Evolutionary conservation across 2,329 filamentous ascomycete species (phyloP), one percentile per base, ranked within the genome.

Genomic region (Leptosphaerulina australis): DNA sequence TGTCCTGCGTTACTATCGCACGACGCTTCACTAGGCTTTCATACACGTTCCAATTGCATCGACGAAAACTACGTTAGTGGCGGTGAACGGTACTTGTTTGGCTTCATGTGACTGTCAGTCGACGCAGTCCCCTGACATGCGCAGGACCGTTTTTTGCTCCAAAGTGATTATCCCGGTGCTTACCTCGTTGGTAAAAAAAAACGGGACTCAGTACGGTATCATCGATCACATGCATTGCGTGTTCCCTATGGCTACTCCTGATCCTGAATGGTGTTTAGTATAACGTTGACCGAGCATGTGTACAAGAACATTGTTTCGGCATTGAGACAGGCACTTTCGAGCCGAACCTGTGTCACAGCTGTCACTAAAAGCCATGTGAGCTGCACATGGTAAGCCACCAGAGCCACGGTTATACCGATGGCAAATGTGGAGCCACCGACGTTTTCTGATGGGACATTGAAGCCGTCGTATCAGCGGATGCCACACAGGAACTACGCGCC

Each of bases 351-450:
- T 59, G 60, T 63, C 60, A 66, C 63, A 57, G 47, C 64, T 70
- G 62, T 70, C 67, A 71, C 57, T 58, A 43, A 39, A 58, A 59
- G 55, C 65, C 67, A 70, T 68, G 65, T 62, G 59, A 59, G 43
- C 33, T 52, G 50, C 61, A 59, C 60, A 58, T 65, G 62, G 61
- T 61, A 55, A 56, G 55, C 62, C 54, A 49, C 48, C 30, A 29
- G 33, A 51, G 53, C 54, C 50, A 58, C 44, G 21, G 58, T 59
- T 14, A 58, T 58, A 64, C 64, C 54, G 25, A 43, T 28, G 35
- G 24, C 29, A 35, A 20, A n/a, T 41, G 41, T 43, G 48, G 37
- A 40, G 37, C 38, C 41, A 37, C 20, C 12, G n/a, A 25, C 31
- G 17, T 12, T 3, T 41, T 29, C 45, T 39, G 53, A 59, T 33